phyloP scores from a whole-genome alignment of 768 basidiomycete species.

The Tricholoma bakamatsutake region DNA sequence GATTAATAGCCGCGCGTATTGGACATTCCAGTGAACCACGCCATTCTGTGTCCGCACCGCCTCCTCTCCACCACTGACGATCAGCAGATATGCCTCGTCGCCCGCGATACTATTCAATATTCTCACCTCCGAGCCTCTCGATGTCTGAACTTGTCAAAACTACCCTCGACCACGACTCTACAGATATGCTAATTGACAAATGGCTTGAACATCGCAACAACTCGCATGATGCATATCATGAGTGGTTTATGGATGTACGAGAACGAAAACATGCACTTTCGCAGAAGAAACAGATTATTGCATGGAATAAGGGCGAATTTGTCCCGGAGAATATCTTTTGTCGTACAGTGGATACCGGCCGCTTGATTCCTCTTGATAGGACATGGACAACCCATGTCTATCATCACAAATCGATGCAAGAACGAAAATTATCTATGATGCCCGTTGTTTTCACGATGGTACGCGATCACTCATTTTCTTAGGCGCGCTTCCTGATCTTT shows the following conservation, averaged over 20 bases:
- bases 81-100: slow-evolving; percentile 33
- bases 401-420: slow-evolving; percentile 71
- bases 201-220: slow-evolving; percentile 69
- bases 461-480: slow-evolving; percentile 13
- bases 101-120: slow-evolving; percentile 52
- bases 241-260: slow-evolving; percentile 69
- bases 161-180: slow-evolving; percentile 69
- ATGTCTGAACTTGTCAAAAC: slow-evolving; percentile 80
- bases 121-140: slow-evolving; percentile 58
- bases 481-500: slow-evolving; percentile 2
- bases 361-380: slow-evolving; percentile 73
- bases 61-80: slow-evolving; percentile 3
- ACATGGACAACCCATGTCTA: slow-evolving; percentile 81
- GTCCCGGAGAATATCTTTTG: slow-evolving; percentile 77
- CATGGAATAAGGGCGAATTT: slow-evolving; percentile 70
- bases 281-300: slow-evolving; percentile 44
- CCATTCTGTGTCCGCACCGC: slow-evolving; percentile 12
- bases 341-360: slow-evolving; percentile 71
- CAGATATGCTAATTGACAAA: slow-evolving; percentile 76
- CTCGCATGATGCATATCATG: slow-evolving; percentile 63
- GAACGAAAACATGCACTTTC: slow-evolving; percentile 56
- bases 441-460: slow-evolving; percentile 81
- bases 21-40: slow-evolving; percentile 11
- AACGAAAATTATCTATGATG: slow-evolving; percentile 70
- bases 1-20: slow-evolving; percentile 21